Percentiles rank a stretch among this genome's conserved stretches.
These are phyloP conservation scores for Spiraea crenata DNA, from an alignment of 331 rosid genomes.

Conservation along the genomic window DNA sequence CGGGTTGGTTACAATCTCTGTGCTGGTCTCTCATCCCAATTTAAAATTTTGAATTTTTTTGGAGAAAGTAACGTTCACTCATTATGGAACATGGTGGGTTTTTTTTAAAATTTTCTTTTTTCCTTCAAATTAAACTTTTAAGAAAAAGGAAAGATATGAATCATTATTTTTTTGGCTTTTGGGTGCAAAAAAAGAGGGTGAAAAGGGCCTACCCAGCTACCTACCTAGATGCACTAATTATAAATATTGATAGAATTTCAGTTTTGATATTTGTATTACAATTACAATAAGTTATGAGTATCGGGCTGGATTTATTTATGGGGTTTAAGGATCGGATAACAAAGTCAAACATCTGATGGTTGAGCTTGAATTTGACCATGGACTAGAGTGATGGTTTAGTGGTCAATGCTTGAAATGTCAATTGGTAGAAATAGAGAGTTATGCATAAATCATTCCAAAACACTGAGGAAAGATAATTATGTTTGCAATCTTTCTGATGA, in stretches of 20 bases:
- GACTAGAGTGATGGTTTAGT: too few relatives aligned
- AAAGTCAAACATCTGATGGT: too few relatives aligned
- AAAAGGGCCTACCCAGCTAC: constrained; percentile 22
- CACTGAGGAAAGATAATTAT: too few relatives aligned
- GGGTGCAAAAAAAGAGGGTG: constrained; percentile 9
- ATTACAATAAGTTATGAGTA: background rate
- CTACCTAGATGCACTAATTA: constrained; percentile 3
- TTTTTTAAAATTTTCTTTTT: too few relatives aligned
- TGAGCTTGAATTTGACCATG: too few relatives aligned
- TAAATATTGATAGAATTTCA: background rate
- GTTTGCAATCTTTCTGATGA: too few relatives aligned
- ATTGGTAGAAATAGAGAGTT: too few relatives aligned
- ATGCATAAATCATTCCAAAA: too few relatives aligned
- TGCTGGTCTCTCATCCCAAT: constrained; percentile 30
- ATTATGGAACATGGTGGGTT: constrained; percentile 40
- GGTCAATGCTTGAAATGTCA: too few relatives aligned
- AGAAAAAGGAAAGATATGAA: background rate
- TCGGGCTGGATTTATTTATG: too few relatives aligned
- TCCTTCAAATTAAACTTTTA: too few relatives aligned
- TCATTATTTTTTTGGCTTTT: constrained; percentile 15
- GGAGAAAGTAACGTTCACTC: constrained; percentile 51
- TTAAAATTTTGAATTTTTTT: constrained; percentile 24
- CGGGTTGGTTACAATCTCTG: constrained; percentile 1
- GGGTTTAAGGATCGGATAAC: too few relatives aligned
- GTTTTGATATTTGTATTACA: background rate